Base-by-base conservation (phyloP, 306 rosid species). In the Albizia julibrissin region DNA sequence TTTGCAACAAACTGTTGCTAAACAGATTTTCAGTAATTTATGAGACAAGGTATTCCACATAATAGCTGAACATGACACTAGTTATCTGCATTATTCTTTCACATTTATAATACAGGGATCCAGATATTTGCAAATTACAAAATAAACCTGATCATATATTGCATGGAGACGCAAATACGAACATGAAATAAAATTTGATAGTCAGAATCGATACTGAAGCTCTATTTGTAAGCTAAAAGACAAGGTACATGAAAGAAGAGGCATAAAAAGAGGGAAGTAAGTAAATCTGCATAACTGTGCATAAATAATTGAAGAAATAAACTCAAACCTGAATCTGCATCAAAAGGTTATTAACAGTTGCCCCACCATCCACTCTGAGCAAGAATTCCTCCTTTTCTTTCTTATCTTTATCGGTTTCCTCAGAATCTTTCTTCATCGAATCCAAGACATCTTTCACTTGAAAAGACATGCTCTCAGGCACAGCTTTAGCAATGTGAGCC, bases 321-420 rank as follows among this genome's bases (percentile, higher is more conserved):
- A 69, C 22, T 8, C 89, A 87, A 78, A 95, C 99, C 99, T 95
- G 99, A 86, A 80, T 91, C 88, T 93, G 99, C 99, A 95, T 92
- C 80, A 95, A 66, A 43, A 92, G 97, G 85, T 84, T 86, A 87
- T 95, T 95, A 56, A 80, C 86, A 82, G 96, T 85, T 52, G 98
- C 99, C 12, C 99, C 99, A 75, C 99, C 99, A 78, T 95, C 98
- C 15, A 95, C 99, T 79, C 96, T 79, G 22, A 95, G 97, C 86
- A 91, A 40, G 70, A 89, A 88, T 8, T 89, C 93, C 12, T 81
- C 83, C 58, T 70, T 70, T 69, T 82, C 84, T 29, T 72, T 83
- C 74, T 84, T 82, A 69, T 42, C 74, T 69, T 69, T 24, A 70
- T 29, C 39, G 1, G 19, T 80, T 5, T 59, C 89, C 76, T 77